Evolutionary conservation across 164 flowering plant genomes (phyloP).

Genomic region (Kingdonia uniflora): DNA sequence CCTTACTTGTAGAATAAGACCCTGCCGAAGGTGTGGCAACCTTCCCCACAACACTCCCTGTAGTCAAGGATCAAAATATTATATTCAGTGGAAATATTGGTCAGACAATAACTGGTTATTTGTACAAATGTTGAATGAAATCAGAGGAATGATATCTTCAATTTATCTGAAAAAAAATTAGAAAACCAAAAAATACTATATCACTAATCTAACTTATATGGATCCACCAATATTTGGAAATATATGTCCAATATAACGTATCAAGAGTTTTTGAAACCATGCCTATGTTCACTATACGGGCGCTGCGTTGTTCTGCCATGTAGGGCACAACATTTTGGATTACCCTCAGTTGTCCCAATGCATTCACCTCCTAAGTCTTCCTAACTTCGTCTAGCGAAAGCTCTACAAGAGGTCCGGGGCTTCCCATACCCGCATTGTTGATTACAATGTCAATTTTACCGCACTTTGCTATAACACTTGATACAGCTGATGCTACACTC

Average conservation of each 20-base stretch:
- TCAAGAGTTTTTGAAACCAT: no score
- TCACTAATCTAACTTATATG: no score
- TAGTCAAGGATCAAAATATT: no score
- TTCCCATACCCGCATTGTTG: slow-evolving; percentile 60
- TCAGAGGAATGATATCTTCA: no score
- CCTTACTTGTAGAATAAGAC: slow-evolving; percentile 52
- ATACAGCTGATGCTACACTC: slow-evolving; percentile 35
- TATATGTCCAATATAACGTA: no score
- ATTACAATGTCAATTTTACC: slow-evolving; percentile 49
- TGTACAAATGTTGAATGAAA: no score
- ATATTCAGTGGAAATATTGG: no score
- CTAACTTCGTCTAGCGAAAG: slow-evolving; percentile 32
- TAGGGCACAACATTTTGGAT: slow-evolving; percentile 53
- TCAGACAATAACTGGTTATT: no score
- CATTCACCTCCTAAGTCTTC: slow-evolving; percentile 52
- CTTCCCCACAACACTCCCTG: slow-evolving; percentile 47
- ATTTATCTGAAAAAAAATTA: no score
- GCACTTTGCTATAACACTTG: slow-evolving; percentile 22
- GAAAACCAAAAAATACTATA: no score
- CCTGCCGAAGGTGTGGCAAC: slow-evolving; percentile 73
- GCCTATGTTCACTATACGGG: slow-evolving; percentile 36
- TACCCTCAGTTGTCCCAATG: slow-evolving; percentile 52
- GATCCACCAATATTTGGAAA: no score
- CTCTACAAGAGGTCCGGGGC: slow-evolving; percentile 59
- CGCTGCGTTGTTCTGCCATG: slow-evolving; percentile 39